Evolutionary conservation across 495 filamentous ascomycete species (phyloP).

Genomic region (Xylaria bambusicola): DNA sequence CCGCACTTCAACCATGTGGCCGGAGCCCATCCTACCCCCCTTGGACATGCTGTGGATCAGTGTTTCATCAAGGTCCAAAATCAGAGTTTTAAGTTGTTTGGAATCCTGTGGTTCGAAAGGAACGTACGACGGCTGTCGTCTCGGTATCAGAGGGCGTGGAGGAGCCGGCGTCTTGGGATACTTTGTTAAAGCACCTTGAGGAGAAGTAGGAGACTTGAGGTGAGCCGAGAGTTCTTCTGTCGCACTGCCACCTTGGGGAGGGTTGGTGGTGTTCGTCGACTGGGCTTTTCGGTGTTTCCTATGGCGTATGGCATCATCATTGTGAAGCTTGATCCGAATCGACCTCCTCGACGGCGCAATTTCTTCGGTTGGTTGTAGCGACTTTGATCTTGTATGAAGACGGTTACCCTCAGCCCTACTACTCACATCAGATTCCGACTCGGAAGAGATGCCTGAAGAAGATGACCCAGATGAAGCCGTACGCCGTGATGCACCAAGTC

Average conservation of each 20-base stretch:
- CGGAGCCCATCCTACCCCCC: constrained; percentile 90
- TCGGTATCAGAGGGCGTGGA: constrained; percentile 84
- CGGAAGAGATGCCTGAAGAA: constrained; percentile 58
- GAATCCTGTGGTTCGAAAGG: constrained; percentile 48
- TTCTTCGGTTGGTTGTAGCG: constrained; percentile 56
- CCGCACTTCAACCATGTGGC: constrained; percentile 99
- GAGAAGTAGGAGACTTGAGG: constrained; percentile 89
- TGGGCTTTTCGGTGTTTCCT: constrained; percentile 60
- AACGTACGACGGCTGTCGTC: constrained; percentile 80
- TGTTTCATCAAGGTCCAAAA: constrained; percentile 95
- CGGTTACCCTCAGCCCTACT: constrained; percentile 29
- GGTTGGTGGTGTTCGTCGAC: constrained; percentile 41
- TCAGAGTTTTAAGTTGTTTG: constrained; percentile 80
- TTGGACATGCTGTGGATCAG: constrained; percentile 97
- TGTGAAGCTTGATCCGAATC: constrained; percentile 87
- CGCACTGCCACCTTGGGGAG: constrained; percentile 25
- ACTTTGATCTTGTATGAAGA: constrained; percentile 58
- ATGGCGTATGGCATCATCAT: constrained; percentile 69
- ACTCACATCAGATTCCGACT: constrained; percentile 59
- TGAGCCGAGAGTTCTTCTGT: constrained; percentile 49
- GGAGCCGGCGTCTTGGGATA: constrained; percentile 89
- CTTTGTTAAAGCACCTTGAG: constrained; percentile 75
- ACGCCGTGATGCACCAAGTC: constrained; percentile 37
- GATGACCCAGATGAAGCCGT: constrained; percentile 58
- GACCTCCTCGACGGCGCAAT: constrained; percentile 69